Percentiles rank a stretch among this genome's conserved stretches.
Conservation (phyloP, 2,329 filamentous ascomycete species). For the Xylariaceae sp. region DNA sequence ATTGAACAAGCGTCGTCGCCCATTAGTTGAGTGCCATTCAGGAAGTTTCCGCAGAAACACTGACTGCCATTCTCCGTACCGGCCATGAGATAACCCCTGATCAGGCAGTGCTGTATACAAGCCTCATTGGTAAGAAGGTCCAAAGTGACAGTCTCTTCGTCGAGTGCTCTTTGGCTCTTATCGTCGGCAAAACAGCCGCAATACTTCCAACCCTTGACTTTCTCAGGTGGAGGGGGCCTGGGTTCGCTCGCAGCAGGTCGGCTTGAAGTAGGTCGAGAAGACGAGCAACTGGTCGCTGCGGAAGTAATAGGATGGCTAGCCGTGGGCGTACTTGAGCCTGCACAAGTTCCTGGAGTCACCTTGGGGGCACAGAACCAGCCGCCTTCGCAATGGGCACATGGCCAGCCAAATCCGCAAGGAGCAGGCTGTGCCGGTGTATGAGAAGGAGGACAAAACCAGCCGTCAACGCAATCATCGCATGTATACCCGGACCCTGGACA, state of each 20-base stretch:
- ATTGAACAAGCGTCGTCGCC: constrained; percentile 43
- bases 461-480: constrained; percentile 34
- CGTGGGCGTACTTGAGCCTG: constrained; percentile 13
- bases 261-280: not conserved
- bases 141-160: constrained; percentile 14
- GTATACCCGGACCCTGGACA: constrained; percentile 35
- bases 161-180: constrained; percentile 23
- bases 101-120: constrained; percentile 46
- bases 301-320: constrained; percentile 2
- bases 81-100: constrained; percentile 40
- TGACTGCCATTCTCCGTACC: constrained; percentile 45
- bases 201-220: constrained; percentile 28
- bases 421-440: constrained; percentile 33
- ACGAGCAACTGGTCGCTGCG: not conserved
- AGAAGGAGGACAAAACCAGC: constrained; percentile 36
- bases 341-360: constrained; percentile 21
- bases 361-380: constrained; percentile 36
- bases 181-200: constrained; percentile 32
- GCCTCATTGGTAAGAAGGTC: constrained; percentile 27
- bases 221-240: constrained; percentile 20
- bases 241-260: constrained; percentile 11
- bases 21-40: constrained; percentile 38
- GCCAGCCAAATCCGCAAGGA: constrained; percentile 36
- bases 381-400: constrained; percentile 33
- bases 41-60: constrained; percentile 44